These are phyloP conservation scores for Linum tenue DNA, from an alignment of 345 rosid species.

Conservation along the genomic window DNA sequence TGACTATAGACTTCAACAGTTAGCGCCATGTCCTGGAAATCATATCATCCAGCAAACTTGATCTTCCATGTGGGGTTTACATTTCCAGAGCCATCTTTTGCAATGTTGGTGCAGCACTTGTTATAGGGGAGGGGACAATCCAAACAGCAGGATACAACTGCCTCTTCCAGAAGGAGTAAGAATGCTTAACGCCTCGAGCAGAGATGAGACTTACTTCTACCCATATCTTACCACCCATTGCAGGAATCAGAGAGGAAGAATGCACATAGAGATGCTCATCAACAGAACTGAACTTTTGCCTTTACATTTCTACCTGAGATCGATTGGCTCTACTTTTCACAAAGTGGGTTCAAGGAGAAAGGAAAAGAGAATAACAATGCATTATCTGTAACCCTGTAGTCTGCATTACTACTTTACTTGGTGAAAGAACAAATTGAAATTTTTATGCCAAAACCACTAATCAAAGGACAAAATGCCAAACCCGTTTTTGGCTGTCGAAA, in stretches of 20 bases:
- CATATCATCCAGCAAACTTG: conserved; percentile 59
- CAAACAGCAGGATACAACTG: conserved; percentile 96
- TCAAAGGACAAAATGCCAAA: too few relatives aligned
- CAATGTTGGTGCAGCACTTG: conserved; percentile 72
- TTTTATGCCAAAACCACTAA: too few relatives aligned
- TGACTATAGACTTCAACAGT: conserved; percentile 73
- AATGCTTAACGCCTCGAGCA: conserved; percentile 59
- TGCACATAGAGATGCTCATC: background rate
- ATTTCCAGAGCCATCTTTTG: conserved; percentile 44
- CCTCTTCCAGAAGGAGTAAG: conserved; percentile 63
- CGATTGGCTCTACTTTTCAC: background rate
- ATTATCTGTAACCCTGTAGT: too few relatives aligned
- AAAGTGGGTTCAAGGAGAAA: background rate
- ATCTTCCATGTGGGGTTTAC: conserved; percentile 75
- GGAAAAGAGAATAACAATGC: background rate
- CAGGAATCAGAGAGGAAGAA: background rate
- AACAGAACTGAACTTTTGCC: too few relatives aligned
- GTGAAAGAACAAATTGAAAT: too few relatives aligned
- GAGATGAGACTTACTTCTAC: conserved; percentile 68
- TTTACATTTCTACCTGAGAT: too few relatives aligned
- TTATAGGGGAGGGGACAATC: conserved; percentile 52
- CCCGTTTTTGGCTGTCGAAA: too few relatives aligned
- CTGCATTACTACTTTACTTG: too few relatives aligned
- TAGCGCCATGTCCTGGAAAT: conserved; percentile 34
- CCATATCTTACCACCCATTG: conserved; percentile 42